phyloP scores from a whole-genome alignment of 2,329 filamentous ascomycete genomes.

The Sporothrix euskadiensis region DNA sequence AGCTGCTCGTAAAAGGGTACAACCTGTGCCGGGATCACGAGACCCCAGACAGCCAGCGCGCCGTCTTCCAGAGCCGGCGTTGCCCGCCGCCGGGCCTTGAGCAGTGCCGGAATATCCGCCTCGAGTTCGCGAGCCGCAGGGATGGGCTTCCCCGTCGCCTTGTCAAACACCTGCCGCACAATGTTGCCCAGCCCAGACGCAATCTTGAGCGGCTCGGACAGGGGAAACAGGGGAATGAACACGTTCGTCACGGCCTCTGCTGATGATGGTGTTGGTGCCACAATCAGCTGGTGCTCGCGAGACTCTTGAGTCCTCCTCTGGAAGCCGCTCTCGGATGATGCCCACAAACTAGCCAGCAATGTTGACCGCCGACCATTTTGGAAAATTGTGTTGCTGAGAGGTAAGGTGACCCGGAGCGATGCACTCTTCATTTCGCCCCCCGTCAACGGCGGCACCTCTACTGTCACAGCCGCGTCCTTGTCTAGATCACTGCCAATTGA shows the following conservation, averaged over 20 bases:
- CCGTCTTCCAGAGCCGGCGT: conserved; percentile 30
- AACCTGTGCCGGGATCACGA: conserved; percentile 55
- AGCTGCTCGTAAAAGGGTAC: conserved; percentile 34
- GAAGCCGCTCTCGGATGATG: conserved; percentile 30
- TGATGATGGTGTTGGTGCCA: conserved; percentile 5
- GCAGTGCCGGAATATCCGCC: conserved; percentile 50
- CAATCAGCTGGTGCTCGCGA: conserved; percentile 39
- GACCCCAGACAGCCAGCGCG: conserved; percentile 70
- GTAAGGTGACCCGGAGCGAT: conserved; percentile 53
- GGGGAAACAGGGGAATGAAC: conserved; percentile 55
- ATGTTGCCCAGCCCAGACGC: conserved; percentile 75
- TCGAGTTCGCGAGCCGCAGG: conserved; percentile 75
- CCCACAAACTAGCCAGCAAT: conserved; percentile 51
- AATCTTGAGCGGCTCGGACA: conserved; percentile 65
- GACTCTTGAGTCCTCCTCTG: background rate
- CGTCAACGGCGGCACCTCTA: conserved; percentile 41
- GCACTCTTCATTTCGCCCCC: conserved; percentile 35
- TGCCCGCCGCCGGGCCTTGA: conserved; percentile 25
- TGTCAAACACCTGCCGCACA: conserved; percentile 60
- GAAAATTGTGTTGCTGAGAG: conserved; percentile 77
- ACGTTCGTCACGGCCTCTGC: background rate
- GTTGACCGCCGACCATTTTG: conserved; percentile 66
- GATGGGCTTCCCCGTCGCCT: conserved; percentile 43
- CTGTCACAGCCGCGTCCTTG: conserved; percentile 45
- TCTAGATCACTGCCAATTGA: conserved; percentile 38